These are phyloP conservation scores for Hanseniaspora valbyensis DNA, from an alignment of 805 yeast genomes.

Conservation along the genomic window DNA sequence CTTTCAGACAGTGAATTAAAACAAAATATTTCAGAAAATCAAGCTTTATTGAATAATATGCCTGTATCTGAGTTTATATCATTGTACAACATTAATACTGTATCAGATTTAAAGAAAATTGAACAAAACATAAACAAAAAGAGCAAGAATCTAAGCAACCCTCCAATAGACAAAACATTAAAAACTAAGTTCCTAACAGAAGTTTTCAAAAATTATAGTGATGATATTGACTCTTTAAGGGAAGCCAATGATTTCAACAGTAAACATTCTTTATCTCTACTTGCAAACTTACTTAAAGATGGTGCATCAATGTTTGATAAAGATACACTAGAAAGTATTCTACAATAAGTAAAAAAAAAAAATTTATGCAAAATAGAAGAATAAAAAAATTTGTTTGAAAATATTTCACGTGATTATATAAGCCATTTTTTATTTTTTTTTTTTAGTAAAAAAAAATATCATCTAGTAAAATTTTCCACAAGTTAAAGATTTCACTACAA, in stretches of 20 bases:
- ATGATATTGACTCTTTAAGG: conserved; percentile 50
- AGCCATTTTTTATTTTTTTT: too few relatives aligned
- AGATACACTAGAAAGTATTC: conserved; percentile 34
- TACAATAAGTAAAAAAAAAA: too few relatives aligned
- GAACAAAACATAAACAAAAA: conserved; percentile 5
- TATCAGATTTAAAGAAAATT: conserved; percentile 4
- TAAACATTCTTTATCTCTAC: conserved; percentile 40
- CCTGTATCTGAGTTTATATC: conserved; percentile 7
- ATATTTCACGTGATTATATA: too few relatives aligned
- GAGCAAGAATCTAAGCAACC: not conserved
- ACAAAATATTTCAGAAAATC: conserved; percentile 9
- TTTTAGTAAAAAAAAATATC: too few relatives aligned
- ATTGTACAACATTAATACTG: conserved; percentile 4
- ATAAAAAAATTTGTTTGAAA: too few relatives aligned
- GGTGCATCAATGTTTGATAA: conserved; percentile 51
- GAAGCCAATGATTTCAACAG: conserved; percentile 52
- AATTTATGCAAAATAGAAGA: too few relatives aligned
- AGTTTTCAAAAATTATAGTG: conserved; percentile 49
- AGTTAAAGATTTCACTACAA: too few relatives aligned
- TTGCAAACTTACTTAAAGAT: conserved; percentile 49
- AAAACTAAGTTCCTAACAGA: conserved; percentile 42
- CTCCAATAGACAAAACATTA: conserved; percentile 24
- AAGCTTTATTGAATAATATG: conserved; percentile 3
- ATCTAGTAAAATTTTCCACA: too few relatives aligned
- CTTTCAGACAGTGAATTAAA: conserved; percentile 29